Conservation (phyloP, 352 stramenopile genomes). For the Pythium aquatile region DNA sequence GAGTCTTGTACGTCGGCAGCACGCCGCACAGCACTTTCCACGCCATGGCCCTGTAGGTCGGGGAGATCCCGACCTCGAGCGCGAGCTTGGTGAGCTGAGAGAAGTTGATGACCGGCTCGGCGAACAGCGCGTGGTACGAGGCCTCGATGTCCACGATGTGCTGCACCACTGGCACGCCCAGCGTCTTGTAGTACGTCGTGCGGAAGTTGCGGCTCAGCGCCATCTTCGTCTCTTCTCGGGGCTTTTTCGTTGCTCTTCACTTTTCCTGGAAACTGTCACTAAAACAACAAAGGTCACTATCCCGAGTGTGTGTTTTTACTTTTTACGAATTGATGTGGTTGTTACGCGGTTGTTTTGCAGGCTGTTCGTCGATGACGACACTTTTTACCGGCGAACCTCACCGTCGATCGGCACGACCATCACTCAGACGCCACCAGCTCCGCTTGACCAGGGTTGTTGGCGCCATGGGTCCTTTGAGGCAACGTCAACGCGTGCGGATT, state of each 20-base stretch:
- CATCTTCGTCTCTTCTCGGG: conserved; percentile 32
- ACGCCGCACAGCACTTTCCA: conserved; percentile 65
- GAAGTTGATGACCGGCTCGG: conserved; percentile 54
- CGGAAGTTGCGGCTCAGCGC: conserved; percentile 75
- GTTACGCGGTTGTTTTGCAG: conserved; percentile 16
- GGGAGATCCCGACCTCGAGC: conserved; percentile 66
- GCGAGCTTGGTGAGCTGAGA: conserved; percentile 70
- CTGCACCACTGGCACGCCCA: conserved; percentile 81
- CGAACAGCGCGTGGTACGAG: conserved; percentile 66
- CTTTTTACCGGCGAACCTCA: conserved; percentile 25
- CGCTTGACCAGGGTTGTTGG: conserved; percentile 2
- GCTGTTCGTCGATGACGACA: conserved; percentile 23
- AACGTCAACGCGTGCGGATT: conserved; percentile 20
- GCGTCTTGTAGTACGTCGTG: conserved; percentile 87
- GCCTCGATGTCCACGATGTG: conserved; percentile 80
- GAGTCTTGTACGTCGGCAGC: conserved; percentile 47
- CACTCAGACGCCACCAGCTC: conserved; percentile 13
- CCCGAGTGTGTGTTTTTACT: conserved; percentile 6
- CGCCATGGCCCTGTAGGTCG: conserved; percentile 45
- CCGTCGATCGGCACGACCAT: conserved; percentile 31
- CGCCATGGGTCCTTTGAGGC: conserved; percentile 1
- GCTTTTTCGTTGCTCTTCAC: no score
- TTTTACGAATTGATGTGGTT: conserved; percentile 1
- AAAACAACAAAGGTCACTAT: conserved; percentile 12
- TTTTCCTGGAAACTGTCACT: neutral